phyloP scores from a whole-genome alignment of 2,329 filamentous ascomycete species.

The Pseudocercospora ulei region DNA sequence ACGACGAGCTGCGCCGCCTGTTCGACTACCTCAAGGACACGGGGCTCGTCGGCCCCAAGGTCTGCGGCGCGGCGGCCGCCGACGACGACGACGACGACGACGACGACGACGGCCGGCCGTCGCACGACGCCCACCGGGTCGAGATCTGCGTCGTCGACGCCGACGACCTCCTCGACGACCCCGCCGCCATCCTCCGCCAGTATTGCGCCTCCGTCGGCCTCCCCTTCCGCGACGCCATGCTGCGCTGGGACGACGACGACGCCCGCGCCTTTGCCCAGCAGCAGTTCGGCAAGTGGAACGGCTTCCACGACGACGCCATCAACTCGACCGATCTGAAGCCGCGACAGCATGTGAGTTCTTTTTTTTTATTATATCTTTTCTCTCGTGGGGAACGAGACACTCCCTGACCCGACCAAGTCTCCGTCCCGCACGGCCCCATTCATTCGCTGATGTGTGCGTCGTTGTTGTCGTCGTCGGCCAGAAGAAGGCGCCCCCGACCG shows the following conservation, averaged over 20 bases:
- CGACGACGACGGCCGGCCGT: slow-evolving; percentile 12
- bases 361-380: no score
- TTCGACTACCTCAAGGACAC: slow-evolving; percentile 72
- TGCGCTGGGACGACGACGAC: slow-evolving; percentile 70
- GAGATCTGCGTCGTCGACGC: slow-evolving; percentile 83
- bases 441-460: no score
- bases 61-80: slow-evolving; percentile 43
- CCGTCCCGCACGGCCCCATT: no score
- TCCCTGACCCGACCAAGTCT: no score
- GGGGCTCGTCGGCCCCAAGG: slow-evolving; percentile 59
- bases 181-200: slow-evolving; percentile 60
- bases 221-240: slow-evolving; percentile 65
- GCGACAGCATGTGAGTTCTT: slow-evolving; percentile 48
- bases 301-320: slow-evolving; percentile 93
- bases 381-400: no score
- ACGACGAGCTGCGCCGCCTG: slow-evolving; percentile 72
- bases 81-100: no score
- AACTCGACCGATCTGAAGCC: slow-evolving; percentile 67
- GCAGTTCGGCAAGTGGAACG: slow-evolving; percentile 92
- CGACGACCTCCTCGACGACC: slow-evolving; percentile 83
- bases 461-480: no score
- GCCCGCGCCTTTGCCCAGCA: slow-evolving; percentile 58
- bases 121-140: slow-evolving; percentile 33
- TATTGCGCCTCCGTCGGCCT: slow-evolving; percentile 78
- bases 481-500: slow-evolving; percentile 54